These are phyloP conservation scores for Aspergillus fijiensis DNA, from an alignment of 2,329 filamentous ascomycete species.

Conservation along the genomic window DNA sequence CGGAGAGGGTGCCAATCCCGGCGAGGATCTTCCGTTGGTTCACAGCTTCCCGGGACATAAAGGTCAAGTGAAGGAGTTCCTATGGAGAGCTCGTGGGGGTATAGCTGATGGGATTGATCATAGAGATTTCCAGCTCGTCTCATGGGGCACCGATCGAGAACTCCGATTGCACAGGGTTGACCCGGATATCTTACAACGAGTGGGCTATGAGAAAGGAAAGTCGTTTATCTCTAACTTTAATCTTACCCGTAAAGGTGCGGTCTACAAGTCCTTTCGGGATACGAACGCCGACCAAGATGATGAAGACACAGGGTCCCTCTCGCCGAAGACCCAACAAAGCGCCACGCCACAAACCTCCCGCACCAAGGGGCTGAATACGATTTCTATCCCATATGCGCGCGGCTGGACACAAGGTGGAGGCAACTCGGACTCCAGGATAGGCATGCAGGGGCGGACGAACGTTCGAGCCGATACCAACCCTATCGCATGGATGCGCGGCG, in stretches of 20 bases:
- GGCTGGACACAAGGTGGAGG: conserved; percentile 46
- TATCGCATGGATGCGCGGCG: conserved; percentile 65
- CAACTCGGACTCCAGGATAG: conserved; percentile 49
- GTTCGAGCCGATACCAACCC: conserved; percentile 55
- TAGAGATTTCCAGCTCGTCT: conserved; percentile 88
- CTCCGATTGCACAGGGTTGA: conserved; percentile 75
- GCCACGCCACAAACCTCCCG: conserved; percentile 21
- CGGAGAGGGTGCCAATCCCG: conserved; percentile 38
- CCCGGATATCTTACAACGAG: conserved; percentile 60
- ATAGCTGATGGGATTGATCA: conserved; percentile 70
- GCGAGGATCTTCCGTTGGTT: conserved; percentile 43
- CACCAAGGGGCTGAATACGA: conserved; percentile 50
- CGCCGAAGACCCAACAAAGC: conserved; percentile 24
- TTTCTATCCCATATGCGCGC: conserved; percentile 54
- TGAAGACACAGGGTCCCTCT: conserved; percentile 50
- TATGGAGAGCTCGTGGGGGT: conserved; percentile 78
- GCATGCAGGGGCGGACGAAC: conserved; percentile 50
- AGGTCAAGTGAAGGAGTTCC: conserved; percentile 79
- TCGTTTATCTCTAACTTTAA: conserved; percentile 64
- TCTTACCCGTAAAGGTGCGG: conserved; percentile 77
- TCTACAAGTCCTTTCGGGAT: conserved; percentile 81
- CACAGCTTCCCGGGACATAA: conserved; percentile 57
- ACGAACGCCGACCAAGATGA: conserved; percentile 59
- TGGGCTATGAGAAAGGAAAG: conserved; percentile 72
- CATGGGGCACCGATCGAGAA: conserved; percentile 86